Conservation (phyloP, 768 basidiomycete species). For the Suillus subaureus region DNA sequence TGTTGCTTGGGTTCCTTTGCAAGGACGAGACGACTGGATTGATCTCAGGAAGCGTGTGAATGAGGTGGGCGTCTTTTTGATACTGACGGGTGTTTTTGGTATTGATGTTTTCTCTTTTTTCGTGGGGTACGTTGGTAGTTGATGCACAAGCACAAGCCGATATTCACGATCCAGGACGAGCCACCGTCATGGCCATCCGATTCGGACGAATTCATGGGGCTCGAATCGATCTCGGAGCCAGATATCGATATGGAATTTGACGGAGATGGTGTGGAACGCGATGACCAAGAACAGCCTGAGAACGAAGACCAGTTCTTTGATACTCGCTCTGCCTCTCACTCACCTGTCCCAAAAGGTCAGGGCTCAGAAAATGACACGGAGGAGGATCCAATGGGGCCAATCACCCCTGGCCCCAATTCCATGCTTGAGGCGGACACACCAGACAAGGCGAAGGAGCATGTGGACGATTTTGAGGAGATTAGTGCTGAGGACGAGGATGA, state of each 20-base stretch:
- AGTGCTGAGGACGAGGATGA: slow-evolving; percentile 35
- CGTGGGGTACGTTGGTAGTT: slow-evolving; percentile 13
- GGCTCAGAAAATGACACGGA: slow-evolving; percentile 68
- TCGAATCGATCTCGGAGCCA: slow-evolving; percentile 82
- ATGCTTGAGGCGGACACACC: slow-evolving; percentile 25
- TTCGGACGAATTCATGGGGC: slow-evolving; percentile 70
- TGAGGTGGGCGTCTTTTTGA: slow-evolving; percentile 54
- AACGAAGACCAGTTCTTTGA: slow-evolving; percentile 57
- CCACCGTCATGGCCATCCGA: slow-evolving; percentile 82
- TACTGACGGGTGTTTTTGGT: background rate
- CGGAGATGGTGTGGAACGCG: slow-evolving; percentile 43
- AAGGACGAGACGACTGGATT: slow-evolving; percentile 83
- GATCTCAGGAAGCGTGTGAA: slow-evolving; percentile 74
- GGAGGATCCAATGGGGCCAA: slow-evolving; percentile 69
- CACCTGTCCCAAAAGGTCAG: slow-evolving; percentile 44
- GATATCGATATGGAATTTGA: slow-evolving; percentile 63
- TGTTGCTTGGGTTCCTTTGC: slow-evolving; percentile 93
- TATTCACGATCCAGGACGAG: slow-evolving; percentile 88
- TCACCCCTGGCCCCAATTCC: slow-evolving; percentile 62
- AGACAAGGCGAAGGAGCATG: slow-evolving; percentile 29
- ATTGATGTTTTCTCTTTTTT: slow-evolving; percentile 11
- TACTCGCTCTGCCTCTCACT: slow-evolving; percentile 47
- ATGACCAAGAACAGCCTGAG: slow-evolving; percentile 32
- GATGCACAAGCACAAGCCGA: slow-evolving; percentile 59
- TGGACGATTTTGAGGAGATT: slow-evolving; percentile 31